phyloP scores from a whole-genome alignment of 768 basidiomycete genomes.

The Lentinus brumalis region DNA sequence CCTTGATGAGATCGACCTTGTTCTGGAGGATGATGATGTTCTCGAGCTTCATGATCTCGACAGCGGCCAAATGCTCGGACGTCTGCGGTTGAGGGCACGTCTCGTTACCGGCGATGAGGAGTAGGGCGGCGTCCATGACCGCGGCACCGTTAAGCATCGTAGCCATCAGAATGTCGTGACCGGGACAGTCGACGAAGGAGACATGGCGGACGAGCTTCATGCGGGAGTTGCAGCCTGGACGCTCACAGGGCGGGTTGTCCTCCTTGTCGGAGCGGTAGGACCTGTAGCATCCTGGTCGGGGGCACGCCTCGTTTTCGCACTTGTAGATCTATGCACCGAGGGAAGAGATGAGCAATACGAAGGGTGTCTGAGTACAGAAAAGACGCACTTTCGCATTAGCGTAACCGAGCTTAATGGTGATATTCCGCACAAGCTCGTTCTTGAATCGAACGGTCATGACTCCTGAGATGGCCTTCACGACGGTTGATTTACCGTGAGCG shows the following conservation, averaged over 20 bases:
- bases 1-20: conserved; percentile 98
- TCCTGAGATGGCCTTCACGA: conserved; percentile 98
- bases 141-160: conserved; percentile 99
- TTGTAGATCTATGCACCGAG: conserved; percentile 80
- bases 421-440: conserved; percentile 98
- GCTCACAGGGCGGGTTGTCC: conserved; percentile 89
- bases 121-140: conserved; percentile 97
- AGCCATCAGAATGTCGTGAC: conserved; percentile 99
- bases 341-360: not conserved
- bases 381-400: conserved; percentile 92
- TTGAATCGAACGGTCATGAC: conserved; percentile 99
- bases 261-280: conserved; percentile 95
- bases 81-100: conserved; percentile 99
- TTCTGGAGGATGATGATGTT: conserved; percentile 98
- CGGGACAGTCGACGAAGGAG: conserved; percentile 97
- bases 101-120: conserved; percentile 97
- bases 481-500: conserved; percentile 95
- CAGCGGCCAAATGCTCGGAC: conserved; percentile 96
- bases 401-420: conserved; percentile 99
- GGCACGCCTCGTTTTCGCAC: conserved; percentile 92
- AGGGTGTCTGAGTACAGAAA: not conserved
- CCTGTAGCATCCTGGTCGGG: conserved; percentile 90
- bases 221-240: conserved; percentile 84
- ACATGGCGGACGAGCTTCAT: conserved; percentile 96
- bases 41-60: conserved; percentile 99